Conservation (phyloP, 148 eudicot genomes). For the Pharnaceum exiguum region DNA sequence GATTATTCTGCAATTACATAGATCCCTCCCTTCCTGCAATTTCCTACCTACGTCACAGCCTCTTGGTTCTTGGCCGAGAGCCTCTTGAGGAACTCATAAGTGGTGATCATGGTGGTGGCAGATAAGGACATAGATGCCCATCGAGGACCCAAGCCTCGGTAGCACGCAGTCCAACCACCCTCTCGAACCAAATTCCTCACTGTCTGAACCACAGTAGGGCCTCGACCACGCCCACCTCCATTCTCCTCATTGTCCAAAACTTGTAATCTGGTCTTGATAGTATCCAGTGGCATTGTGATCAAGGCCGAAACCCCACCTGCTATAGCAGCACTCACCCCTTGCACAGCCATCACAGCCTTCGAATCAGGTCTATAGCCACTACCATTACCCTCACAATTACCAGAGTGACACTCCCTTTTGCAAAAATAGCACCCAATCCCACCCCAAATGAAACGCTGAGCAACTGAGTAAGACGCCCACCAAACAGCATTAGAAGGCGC, state of each 20-base stretch:
- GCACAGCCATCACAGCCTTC: constrained; percentile 56
- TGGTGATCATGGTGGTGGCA: constrained; percentile 70
- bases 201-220: constrained; percentile 46
- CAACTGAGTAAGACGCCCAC: constrained; percentile 76
- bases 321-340: constrained; percentile 63
- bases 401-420: constrained; percentile 25
- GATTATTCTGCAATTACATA: constrained; percentile 5
- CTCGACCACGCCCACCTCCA: constrained; percentile 39
- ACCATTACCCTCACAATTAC: constrained; percentile 1
- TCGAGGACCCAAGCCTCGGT: constrained; percentile 64
- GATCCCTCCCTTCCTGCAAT: neutral
- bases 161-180: constrained; percentile 77
- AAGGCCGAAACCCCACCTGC: constrained; percentile 60
- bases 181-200: constrained; percentile 52
- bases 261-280: constrained; percentile 63
- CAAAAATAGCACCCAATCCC: constrained; percentile 35
- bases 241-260: constrained; percentile 57
- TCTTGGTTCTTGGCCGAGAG: constrained; percentile 58
- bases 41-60: constrained; percentile 25
- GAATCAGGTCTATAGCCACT: constrained; percentile 36
- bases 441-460: constrained; percentile 61
- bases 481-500: constrained; percentile 73
- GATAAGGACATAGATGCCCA: constrained; percentile 78
- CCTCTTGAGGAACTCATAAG: constrained; percentile 67
- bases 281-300: constrained; percentile 72